Base-by-base conservation (phyloP, 106 monocot genomes). In the Apostasia ramifera region DNA sequence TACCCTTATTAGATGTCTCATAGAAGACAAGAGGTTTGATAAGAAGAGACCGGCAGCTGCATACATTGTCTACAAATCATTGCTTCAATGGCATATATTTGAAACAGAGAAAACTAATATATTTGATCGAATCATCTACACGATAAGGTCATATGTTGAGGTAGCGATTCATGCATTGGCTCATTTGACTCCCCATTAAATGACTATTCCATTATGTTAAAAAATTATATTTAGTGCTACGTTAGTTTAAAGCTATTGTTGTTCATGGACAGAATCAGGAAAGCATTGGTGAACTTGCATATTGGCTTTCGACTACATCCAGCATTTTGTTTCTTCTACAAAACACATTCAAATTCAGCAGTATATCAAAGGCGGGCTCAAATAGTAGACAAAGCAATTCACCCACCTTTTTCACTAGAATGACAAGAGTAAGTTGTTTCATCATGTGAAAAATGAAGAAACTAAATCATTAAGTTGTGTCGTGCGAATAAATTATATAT, bases 41-140 rank as follows among this genome's bases (percentile, higher is more conserved):
- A 86, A 86, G 70, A 81, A 71, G 38, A 76, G 75, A 70, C 76
- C 97, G 11, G 79, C 66, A 53, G 77, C 87, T 66, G 97, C 92
- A 69, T 92, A 77, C 63, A 85, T 90, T 69, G 83, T 92, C 6
- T 98, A 92, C 71, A 92, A 92, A 53, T 89, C 92, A 51, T 69
- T 98, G 79, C 72, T 90, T 42, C 89, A 98, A 44, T 98, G 97
- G 97, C 84, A 81, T 66, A 92, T 92, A 51, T 98, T 98, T 79
- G 89, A 98, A 81, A 89, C 92, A 65, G 97, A 92, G 65, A 98
- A 83, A 77, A 98, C 97, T 60, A 92, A 79, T 61, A 90, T 98
- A 77, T 98, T 98, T 67, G 92, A 98, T 67, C 88, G 90, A 4
- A 92, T 98, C 39, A 98, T 92, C 65, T 82, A 92, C 53, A 85